These are phyloP conservation scores for Tardiomyces blankii DNA, from an alignment of 1,139 yeast species.

Conservation along the genomic window DNA sequence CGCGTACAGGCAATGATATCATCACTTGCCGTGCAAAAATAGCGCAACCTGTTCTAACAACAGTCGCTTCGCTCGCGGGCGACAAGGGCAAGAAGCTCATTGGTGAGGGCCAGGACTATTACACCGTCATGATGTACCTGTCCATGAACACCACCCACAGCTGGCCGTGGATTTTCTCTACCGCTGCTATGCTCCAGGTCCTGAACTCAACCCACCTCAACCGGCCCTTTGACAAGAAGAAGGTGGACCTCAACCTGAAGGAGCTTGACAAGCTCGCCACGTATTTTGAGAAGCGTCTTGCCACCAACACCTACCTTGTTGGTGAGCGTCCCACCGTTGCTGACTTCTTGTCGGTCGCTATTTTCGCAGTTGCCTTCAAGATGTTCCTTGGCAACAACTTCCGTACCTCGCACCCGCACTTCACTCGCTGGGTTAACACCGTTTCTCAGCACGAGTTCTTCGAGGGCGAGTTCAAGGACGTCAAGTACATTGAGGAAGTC, in stretches of 20 bases:
- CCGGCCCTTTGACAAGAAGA: constrained; percentile 75
- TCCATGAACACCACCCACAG: not conserved
- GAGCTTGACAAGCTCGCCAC: constrained; percentile 29
- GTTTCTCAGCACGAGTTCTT: constrained; percentile 33
- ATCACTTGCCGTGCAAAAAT: not conserved
- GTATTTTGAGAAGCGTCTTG: constrained; percentile 28
- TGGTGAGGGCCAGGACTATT: not conserved
- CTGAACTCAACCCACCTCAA: not conserved
- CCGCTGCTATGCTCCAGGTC: not conserved
- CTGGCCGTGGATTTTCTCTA: not conserved
- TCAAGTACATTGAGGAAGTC: not conserved
- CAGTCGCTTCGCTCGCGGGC: not conserved
- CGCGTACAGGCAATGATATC: too few relatives aligned
- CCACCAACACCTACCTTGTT: constrained; percentile 73
- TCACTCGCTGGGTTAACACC: constrained; percentile 79
- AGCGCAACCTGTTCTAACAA: not conserved
- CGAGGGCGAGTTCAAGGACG: not conserved
- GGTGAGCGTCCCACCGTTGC: constrained; percentile 84
- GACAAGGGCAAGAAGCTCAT: not conserved
- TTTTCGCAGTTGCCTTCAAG: constrained; percentile 25
- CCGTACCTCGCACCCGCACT: constrained; percentile 62
- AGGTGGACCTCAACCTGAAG: constrained; percentile 44
- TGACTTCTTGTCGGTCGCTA: constrained; percentile 56
- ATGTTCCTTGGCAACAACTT: constrained; percentile 61
- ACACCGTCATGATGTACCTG: not conserved